Conservation (phyloP, 164 flowering plant species). For the Litsea cubeba region DNA sequence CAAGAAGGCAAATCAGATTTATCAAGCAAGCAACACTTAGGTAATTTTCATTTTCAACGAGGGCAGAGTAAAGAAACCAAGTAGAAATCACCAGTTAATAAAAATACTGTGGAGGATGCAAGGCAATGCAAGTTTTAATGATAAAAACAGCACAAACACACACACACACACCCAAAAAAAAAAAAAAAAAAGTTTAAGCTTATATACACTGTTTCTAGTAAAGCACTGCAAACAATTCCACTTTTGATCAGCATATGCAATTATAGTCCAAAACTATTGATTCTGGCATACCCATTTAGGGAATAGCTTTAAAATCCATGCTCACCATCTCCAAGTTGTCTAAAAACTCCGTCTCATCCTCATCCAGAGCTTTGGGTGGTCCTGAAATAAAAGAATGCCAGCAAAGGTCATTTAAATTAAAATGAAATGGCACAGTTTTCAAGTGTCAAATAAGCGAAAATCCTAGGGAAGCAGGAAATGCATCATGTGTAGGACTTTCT, state of each 20-base stretch:
- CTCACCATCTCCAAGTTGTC: constrained; percentile 79
- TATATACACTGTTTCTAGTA: background rate
- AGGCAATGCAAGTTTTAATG: no score
- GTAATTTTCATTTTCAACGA: background rate
- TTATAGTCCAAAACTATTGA: constrained; percentile 3
- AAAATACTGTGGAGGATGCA: background rate
- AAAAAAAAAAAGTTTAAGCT: background rate
- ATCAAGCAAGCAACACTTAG: background rate
- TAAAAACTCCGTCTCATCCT: constrained; percentile 95
- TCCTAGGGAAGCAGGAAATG: background rate
- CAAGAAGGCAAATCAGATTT: background rate
- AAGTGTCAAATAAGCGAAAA: background rate
- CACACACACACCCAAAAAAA: no score
- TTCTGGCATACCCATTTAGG: constrained; percentile 20
- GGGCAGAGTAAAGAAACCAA: background rate
- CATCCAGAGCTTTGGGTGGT: constrained; percentile 97
- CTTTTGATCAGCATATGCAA: background rate
- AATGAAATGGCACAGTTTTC: background rate
- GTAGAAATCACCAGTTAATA: background rate
- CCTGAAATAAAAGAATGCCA: constrained; percentile 37
- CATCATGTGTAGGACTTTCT: background rate
- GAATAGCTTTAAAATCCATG: constrained; percentile 18
- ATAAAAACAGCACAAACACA: background rate
- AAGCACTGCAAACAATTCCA: background rate
- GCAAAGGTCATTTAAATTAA: background rate